phyloP scores from a whole-genome alignment of 1,284 basidiomycete species.

The Leccinum griseonigrum region DNA sequence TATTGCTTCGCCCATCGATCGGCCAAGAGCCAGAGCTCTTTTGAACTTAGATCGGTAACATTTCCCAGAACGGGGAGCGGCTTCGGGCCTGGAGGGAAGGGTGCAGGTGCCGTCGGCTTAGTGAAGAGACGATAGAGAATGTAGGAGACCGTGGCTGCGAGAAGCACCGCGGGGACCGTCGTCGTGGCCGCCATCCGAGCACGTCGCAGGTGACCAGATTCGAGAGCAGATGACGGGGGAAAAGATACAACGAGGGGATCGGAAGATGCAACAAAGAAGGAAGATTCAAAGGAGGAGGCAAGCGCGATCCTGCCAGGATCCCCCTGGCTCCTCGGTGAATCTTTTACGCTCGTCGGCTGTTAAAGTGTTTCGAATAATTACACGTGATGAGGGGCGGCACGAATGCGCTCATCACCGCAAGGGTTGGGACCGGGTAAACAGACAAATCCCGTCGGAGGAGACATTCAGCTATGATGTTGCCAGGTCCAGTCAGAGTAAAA shows the following conservation, averaged over 20 bases:
- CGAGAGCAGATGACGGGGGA: neutral
- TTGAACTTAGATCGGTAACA: conserved; percentile 53
- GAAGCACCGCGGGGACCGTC: conserved; percentile 21
- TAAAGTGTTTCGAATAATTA: neutral
- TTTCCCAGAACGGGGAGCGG: conserved; percentile 65
- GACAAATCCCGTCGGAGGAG: neutral
- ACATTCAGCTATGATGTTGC: neutral
- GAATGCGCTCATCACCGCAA: neutral
- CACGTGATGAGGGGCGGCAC: neutral
- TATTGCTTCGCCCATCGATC: conserved; percentile 49
- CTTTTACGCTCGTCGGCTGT: neutral
- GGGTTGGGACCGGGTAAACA: neutral
- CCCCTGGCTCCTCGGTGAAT: neutral
- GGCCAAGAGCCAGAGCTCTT: conserved; percentile 55
- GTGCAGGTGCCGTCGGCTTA: conserved; percentile 13
- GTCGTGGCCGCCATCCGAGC: conserved; percentile 14
- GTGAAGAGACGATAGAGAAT: conserved; percentile 17
- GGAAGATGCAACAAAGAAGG: conserved; percentile 23
- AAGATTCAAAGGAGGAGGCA: conserved; percentile 13
- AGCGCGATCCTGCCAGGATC: neutral
- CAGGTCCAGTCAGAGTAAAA: neutral
- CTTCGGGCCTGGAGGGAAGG: conserved; percentile 63
- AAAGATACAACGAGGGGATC: conserved; percentile 6
- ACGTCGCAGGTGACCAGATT: conserved; percentile 8
- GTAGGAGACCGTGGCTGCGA: conserved; percentile 19